Evolutionary conservation across 2,329 filamentous ascomycete species (phyloP), one percentile per base, ranked within the genome.

Genomic region (Davidsoniella virescens): DNA sequence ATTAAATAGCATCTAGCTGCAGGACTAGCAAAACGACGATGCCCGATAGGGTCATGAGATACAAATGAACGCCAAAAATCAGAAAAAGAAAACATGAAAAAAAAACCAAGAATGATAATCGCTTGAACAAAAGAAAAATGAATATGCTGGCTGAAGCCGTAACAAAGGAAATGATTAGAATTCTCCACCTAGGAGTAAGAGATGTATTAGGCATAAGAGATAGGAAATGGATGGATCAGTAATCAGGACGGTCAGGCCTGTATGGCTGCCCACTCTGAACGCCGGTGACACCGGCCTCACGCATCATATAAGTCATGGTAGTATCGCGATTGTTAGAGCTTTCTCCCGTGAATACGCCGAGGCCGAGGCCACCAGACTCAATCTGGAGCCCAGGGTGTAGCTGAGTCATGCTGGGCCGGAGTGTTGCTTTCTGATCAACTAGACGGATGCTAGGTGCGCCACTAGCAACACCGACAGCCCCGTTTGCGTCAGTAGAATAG

Each of bases 221-320:
- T n/a, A 9, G 59, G 58, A 5, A 61, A 14, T 5, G 5, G 33
- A 14, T 5, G 5, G 33, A 23, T n/a, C 41, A 36, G 37, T 14
- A 38, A 16, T 39, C 62, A 33, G 29, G 12, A 23, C 60, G 59
- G 4, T 61, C 61, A 9, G 67, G 67, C 38, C 72, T 65, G 54
- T 65, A 73, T 3, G 64, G 61, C 56, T 63, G 62, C 5, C 66
- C 70, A 52, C 59, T 62, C 51, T 60, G 65, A 43, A 71, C 63
- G 8, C 61, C 60, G 14, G 67, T 65, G 18, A 72, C 59, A 17
- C 66, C 64, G 2, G 68, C 70, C 53, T 67, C 62, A 50, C 71
- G 65, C 67, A 76, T 70, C 58, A 77, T 65, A 55, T 70, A 68
- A n/a, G 70, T 68, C 54, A 76, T 74, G 0, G 70, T 73, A 1